Conservation (phyloP, 805 yeast genomes). For the Metahyphopichia silvanorum region DNA sequence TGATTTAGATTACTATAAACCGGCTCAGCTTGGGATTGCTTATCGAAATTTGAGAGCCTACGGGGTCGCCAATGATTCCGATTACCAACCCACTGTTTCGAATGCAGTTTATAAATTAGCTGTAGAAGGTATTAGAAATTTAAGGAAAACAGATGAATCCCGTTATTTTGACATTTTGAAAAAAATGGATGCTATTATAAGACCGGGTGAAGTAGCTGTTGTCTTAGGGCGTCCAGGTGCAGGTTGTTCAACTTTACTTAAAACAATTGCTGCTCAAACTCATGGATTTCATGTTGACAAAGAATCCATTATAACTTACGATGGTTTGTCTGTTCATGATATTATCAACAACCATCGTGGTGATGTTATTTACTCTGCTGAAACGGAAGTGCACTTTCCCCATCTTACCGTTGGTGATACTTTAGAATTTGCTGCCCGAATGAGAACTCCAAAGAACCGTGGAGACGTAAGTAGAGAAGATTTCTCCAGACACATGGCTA, state of each 20-base stretch:
- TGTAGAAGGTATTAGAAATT: not conserved
- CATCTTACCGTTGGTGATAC: slow-evolving; percentile 67
- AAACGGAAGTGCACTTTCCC: slow-evolving; percentile 66
- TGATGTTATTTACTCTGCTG: slow-evolving; percentile 69
- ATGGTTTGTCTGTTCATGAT: slow-evolving; percentile 52
- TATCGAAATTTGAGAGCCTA: slow-evolving; percentile 52
- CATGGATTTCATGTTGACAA: slow-evolving; percentile 53
- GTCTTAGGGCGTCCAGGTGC: slow-evolving; percentile 82
- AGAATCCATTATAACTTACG: slow-evolving; percentile 47
- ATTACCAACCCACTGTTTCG: slow-evolving; percentile 53
- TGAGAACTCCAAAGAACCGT: slow-evolving; percentile 63
- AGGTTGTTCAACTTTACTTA: slow-evolving; percentile 70
- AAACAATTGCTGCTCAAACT: slow-evolving; percentile 61
- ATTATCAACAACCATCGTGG: slow-evolving; percentile 56
- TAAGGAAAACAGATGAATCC: slow-evolving; percentile 2
- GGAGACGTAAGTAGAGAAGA: slow-evolving; percentile 52
- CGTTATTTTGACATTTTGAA: slow-evolving; percentile 50
- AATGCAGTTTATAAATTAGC: slow-evolving; percentile 23
- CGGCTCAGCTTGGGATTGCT: slow-evolving; percentile 53
- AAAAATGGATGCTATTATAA: slow-evolving; percentile 61
- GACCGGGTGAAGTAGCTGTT: slow-evolving; percentile 64
- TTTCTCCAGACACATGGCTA: slow-evolving; percentile 52
- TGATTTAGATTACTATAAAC: slow-evolving; percentile 58
- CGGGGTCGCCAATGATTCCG: slow-evolving; percentile 60
- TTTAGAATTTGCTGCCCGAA: slow-evolving; percentile 55